Conservation (phyloP, 1,284 basidiomycete genomes). For the Cutaneotrichosporon curvatum region DNA sequence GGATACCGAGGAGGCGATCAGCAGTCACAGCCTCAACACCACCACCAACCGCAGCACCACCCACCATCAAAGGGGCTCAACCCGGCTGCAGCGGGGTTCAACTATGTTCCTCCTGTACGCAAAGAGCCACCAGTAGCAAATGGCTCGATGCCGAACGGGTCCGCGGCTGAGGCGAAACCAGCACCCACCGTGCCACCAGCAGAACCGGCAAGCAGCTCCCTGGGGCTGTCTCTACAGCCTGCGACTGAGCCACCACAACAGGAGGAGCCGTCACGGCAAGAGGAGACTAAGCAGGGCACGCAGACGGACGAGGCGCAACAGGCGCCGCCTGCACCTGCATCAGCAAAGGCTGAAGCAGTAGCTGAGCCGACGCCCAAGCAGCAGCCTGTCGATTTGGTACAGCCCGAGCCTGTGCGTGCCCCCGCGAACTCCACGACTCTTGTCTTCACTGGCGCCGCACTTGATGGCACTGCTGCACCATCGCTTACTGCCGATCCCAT, state of each 20-base stretch:
- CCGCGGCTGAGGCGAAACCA: neutral
- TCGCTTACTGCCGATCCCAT: conserved; percentile 5
- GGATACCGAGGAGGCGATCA: conserved; percentile 11
- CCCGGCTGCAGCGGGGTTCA: conserved; percentile 40
- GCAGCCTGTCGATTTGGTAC: neutral
- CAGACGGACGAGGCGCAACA: neutral
- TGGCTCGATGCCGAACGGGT: conserved; percentile 2
- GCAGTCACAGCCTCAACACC: conserved; percentile 6
- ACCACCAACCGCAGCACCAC: conserved; percentile 1
- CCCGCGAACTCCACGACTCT: neutral
- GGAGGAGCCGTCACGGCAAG: neutral
- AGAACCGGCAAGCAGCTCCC: conserved; percentile 5
- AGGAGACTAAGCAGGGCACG: neutral
- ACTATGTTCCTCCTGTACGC: conserved; percentile 14
- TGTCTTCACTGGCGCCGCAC: conserved; percentile 11
- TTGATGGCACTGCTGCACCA: conserved; percentile 9
- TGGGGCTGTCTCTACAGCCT: conserved; percentile 16
- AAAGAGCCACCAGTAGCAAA: conserved; percentile 1
- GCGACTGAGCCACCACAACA: neutral
- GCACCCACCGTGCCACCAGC: conserved; percentile 4
- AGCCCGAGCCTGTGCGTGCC: no score
- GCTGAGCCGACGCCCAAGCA: neutral
- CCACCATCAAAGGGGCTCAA: conserved; percentile 27
- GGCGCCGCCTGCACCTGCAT: no score
- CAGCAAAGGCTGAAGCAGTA: neutral